A percentile compares a stretch with the other conserved stretches of the same genome.
These are phyloP conservation scores for Aureobasidium melanogenum DNA, from an alignment of 2,329 filamentous ascomycete species.

Conservation along the genomic window DNA sequence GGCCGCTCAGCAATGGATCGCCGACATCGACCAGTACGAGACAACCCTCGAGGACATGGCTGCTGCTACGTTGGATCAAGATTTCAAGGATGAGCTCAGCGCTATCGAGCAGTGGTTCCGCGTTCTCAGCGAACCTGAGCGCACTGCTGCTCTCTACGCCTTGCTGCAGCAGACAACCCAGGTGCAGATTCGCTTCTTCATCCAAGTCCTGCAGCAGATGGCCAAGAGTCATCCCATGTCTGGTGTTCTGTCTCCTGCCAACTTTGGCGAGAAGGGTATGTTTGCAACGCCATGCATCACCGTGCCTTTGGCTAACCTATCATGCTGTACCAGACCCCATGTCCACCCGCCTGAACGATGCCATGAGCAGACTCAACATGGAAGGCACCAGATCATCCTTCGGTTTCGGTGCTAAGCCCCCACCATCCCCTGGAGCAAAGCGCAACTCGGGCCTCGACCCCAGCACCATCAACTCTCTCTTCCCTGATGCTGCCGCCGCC, in stretches of 20 bases:
- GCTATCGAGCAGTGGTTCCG: conserved; percentile 99
- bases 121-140: conserved; percentile 90
- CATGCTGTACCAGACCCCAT: conserved; percentile 62
- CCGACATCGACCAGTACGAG: conserved; percentile 97
- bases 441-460: conserved; percentile 91
- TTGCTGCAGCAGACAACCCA: conserved; percentile 96
- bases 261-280: conserved; percentile 85
- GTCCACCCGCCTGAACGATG: conserved; percentile 90
- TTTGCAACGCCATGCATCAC: not conserved
- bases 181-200: conserved; percentile 98
- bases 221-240: conserved; percentile 97
- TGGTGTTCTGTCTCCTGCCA: conserved; percentile 84
- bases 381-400: conserved; percentile 82
- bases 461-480: conserved; percentile 96
- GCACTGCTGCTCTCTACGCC: conserved; percentile 90
- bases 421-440: conserved; percentile 70
- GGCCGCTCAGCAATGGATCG: conserved; percentile 95
- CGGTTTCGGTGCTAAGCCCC: conserved; percentile 54
- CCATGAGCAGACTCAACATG: conserved; percentile 89
- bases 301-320: not conserved
- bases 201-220: conserved; percentile 98
- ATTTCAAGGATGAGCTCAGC: conserved; percentile 98
- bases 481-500: conserved; percentile 94
- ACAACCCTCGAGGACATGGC: conserved; percentile 99
- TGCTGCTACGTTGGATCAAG: conserved; percentile 93